Conservation (phyloP, 306 rosid genomes). For the Quercus mongolica region DNA sequence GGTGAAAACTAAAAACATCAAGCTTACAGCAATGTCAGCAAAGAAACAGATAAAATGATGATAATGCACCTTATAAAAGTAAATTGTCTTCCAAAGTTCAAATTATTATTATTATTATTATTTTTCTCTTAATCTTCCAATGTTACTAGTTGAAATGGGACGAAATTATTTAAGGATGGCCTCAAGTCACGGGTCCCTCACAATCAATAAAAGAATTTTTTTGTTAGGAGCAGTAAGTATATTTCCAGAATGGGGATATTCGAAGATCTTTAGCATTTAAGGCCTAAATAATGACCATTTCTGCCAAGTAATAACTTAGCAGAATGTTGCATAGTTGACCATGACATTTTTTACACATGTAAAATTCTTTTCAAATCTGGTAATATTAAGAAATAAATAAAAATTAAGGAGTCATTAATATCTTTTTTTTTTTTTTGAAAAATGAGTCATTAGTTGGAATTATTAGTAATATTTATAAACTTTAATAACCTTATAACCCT, state of each 20-base stretch:
- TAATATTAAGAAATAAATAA: background rate
- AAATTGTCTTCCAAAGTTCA: background rate
- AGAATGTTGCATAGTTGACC: slow-evolving; percentile 15
- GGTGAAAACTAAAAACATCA: too few species aligned
- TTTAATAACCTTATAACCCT: slow-evolving; percentile 7
- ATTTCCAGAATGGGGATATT: slow-evolving; percentile 3
- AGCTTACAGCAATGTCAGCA: background rate
- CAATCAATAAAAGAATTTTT: background rate
- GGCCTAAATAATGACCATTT: slow-evolving; percentile 16
- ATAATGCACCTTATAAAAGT: background rate
- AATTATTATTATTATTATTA: background rate
- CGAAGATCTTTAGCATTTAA: slow-evolving; percentile 25
- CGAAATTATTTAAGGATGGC: background rate
- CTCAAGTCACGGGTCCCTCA: background rate
- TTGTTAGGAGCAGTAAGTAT: background rate
- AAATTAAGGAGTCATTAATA: too few species aligned
- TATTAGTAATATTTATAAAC: background rate
- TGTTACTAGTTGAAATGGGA: background rate
- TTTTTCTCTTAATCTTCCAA: background rate
- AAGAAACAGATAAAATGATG: background rate
- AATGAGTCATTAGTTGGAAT: background rate
- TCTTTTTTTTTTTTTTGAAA: too few species aligned
- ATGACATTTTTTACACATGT: background rate
- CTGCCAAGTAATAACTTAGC: background rate
- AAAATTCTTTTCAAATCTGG: background rate